Conservation (phyloP, 495 filamentous ascomycete species). For the Xylaria scruposa region DNA sequence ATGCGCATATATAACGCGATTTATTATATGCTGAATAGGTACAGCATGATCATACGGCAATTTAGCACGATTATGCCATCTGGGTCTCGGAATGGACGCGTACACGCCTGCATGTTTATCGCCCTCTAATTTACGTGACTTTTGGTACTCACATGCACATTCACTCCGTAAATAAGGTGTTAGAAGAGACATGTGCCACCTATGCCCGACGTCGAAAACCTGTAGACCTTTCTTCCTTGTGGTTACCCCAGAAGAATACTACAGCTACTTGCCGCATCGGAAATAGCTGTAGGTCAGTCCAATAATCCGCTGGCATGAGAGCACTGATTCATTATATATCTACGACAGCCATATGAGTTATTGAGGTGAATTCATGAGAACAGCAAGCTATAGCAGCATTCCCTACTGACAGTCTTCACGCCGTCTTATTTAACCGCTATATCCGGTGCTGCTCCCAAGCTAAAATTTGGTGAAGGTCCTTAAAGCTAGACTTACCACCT, state of each 20-base stretch:
- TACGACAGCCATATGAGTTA: background rate
- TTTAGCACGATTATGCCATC: background rate
- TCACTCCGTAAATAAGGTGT: background rate
- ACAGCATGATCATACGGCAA: conserved; percentile 3
- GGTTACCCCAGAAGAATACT: background rate
- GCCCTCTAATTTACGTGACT: conserved; percentile 44
- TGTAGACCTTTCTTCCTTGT: background rate
- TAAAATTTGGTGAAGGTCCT: background rate
- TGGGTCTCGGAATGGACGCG: background rate
- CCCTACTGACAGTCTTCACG: background rate
- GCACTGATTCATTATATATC: background rate
- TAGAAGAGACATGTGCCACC: conserved; percentile 3
- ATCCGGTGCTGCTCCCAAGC: conserved; percentile 7
- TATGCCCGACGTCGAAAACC: background rate
- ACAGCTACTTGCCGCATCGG: background rate
- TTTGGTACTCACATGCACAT: conserved; percentile 57
- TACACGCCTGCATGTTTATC: conserved; percentile 24
- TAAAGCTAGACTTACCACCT: background rate
- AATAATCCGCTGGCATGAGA: background rate
- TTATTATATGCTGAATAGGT: conserved; percentile 9
- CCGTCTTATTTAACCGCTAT: background rate
- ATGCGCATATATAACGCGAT: background rate
- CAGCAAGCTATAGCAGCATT: background rate
- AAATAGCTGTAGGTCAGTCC: background rate
- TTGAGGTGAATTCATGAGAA: background rate